Percentiles rank a stretch among this genome's conserved stretches.
phyloP scores from a whole-genome alignment of 129 eudicot genomes.

The Centella asiatica region DNA sequence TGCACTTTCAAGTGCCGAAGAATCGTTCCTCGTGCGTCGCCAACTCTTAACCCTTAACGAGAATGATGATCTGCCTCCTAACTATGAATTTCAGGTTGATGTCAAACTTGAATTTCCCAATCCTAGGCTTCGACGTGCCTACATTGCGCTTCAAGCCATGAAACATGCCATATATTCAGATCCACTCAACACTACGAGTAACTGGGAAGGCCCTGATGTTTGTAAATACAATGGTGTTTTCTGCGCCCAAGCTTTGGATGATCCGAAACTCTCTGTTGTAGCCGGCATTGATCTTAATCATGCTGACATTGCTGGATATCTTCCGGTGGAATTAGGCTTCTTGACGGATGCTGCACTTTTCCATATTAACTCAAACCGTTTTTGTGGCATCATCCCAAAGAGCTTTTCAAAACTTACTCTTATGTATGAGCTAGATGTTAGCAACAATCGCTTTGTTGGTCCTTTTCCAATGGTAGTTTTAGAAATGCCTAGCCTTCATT shows the following conservation, averaged over 20 bases:
- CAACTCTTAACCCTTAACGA: conserved; percentile 28
- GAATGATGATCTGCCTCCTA: conserved; percentile 11
- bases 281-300: conserved; percentile 75
- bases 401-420: conserved; percentile 31
- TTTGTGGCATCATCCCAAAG: conserved; percentile 57
- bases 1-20: conserved; percentile 25
- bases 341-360: conserved; percentile 52
- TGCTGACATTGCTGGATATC: conserved; percentile 62
- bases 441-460: conserved; percentile 73
- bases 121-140: conserved; percentile 44
- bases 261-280: conserved; percentile 27
- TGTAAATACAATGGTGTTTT: conserved; percentile 64
- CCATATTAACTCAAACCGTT: conserved; percentile 68
- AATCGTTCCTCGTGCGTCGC: conserved; percentile 24
- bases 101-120: conserved; percentile 31
- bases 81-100: conserved; percentile 23
- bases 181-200: conserved; percentile 35
- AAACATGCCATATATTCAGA: conserved; percentile 57
- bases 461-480: conserved; percentile 51
- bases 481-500: conserved; percentile 39
- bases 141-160: conserved; percentile 62
- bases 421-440: conserved; percentile 58
- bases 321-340: conserved; percentile 46
- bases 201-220: conserved; percentile 72
- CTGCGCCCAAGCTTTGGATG: conserved; percentile 52